Percentiles rank a stretch among this genome's conserved stretches.
Conservation (phyloP, 495 filamentous ascomycete species). For the Neurospora pannonica region DNA sequence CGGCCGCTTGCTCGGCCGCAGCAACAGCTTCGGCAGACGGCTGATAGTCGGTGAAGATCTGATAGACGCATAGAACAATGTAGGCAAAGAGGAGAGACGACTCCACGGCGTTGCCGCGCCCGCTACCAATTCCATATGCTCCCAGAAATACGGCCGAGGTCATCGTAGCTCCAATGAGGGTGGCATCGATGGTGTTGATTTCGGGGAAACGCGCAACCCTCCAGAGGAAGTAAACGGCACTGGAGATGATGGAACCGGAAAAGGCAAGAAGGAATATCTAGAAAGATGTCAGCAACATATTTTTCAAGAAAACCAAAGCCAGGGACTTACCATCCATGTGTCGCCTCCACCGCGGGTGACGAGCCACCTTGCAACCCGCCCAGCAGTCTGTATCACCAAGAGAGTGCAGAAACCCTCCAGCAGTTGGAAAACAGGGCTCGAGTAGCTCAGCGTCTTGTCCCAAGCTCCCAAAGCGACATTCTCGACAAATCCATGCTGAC, state of each 20-base stretch:
- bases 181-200: constrained; percentile 87
- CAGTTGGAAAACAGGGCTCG: constrained; percentile 90
- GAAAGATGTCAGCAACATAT: background rate
- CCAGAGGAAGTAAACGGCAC: constrained; percentile 93
- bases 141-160: constrained; percentile 87
- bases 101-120: constrained; percentile 91
- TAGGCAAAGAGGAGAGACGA: constrained; percentile 95
- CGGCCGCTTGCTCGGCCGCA: constrained; percentile 36
- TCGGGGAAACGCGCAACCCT: constrained; percentile 86
- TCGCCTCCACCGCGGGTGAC: constrained; percentile 87
- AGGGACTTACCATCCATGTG: constrained; percentile 83
- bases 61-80: constrained; percentile 92
- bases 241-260: constrained; percentile 84
- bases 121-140: constrained; percentile 88
- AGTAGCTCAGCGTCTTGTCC: constrained; percentile 84
- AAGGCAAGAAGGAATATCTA: constrained; percentile 82
- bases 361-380: constrained; percentile 91
- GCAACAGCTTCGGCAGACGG: constrained; percentile 56
- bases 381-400: constrained; percentile 87
- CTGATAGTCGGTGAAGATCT: constrained; percentile 97
- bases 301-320: background rate
- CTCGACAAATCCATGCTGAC: constrained; percentile 67
- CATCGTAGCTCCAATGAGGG: constrained; percentile 82
- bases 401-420: constrained; percentile 93
- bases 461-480: constrained; percentile 71